These are phyloP conservation scores for Cyclotella sp. DNA, from an alignment of 108 stramenopile genomes.

Conservation along the genomic window DNA sequence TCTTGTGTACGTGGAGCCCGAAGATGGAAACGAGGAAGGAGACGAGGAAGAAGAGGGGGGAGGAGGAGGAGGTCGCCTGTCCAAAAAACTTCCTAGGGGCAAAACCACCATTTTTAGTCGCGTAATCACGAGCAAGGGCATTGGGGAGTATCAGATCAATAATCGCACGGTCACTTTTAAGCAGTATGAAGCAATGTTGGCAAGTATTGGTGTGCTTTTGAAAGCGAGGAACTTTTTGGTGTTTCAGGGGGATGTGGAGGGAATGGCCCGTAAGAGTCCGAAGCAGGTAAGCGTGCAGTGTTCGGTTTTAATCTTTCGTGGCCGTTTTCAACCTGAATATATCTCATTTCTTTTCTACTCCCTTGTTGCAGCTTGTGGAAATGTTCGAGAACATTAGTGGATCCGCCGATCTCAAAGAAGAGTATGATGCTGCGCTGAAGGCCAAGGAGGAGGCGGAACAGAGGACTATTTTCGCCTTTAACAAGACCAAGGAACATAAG, in stretches of 20 bases:
- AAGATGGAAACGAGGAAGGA: conserved; percentile 42
- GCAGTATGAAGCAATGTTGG: conserved; percentile 86
- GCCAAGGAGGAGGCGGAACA: conserved; percentile 91
- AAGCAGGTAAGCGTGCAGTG: conserved; percentile 65
- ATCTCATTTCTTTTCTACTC: background rate
- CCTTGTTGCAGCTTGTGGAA: conserved; percentile 58
- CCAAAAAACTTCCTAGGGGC: conserved; percentile 37
- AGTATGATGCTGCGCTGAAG: conserved; percentile 83
- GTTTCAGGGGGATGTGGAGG: conserved; percentile 99
- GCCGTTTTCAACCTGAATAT: background rate
- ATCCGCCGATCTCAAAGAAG: conserved; percentile 75
- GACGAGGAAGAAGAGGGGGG: conserved; percentile 36
- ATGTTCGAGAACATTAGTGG: conserved; percentile 94
- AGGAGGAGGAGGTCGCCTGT: conserved; percentile 31
- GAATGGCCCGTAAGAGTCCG: conserved; percentile 92
- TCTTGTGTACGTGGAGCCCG: conserved; percentile 72
- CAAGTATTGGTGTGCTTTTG: conserved; percentile 94
- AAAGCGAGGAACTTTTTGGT: conserved; percentile 99
- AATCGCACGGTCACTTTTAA: conserved; percentile 74
- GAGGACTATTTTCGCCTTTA: conserved; percentile 81
- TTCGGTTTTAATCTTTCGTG: too few relatives aligned
- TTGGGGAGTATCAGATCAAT: conserved; percentile 90
- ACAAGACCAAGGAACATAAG: conserved; percentile 92
- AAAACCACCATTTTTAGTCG: conserved; percentile 83
- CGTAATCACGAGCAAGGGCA: conserved; percentile 81